Conservation (phyloP, 345 rosid genomes). For the Gossypioides kirkii region DNA sequence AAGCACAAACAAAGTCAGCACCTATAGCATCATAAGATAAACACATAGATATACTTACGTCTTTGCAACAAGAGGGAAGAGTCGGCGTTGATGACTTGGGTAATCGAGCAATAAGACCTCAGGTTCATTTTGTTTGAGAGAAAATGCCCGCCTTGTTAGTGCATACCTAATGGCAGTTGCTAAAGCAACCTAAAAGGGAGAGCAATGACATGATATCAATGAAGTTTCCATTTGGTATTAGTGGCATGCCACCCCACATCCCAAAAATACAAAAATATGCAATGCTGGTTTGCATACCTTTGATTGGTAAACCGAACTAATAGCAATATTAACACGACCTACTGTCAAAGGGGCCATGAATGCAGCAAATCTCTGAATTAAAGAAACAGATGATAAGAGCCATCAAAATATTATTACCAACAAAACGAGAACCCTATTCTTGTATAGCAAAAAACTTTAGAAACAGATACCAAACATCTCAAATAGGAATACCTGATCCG, state of each 20-base stretch:
- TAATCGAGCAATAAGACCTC: constrained; percentile 91
- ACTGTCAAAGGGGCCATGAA: constrained; percentile 88
- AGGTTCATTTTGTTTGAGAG: constrained; percentile 53
- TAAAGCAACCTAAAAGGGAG: constrained; percentile 52
- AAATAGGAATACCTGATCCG: constrained; percentile 59
- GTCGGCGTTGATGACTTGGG: constrained; percentile 86
- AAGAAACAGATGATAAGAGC: neutral
- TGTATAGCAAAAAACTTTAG: neutral
- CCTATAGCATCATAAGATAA: too few relatives aligned
- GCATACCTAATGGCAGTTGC: constrained; percentile 81
- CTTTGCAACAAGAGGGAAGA: constrained; percentile 90
- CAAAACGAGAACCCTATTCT: neutral
- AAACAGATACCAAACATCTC: constrained; percentile 7
- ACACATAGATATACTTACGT: constrained; percentile 66
- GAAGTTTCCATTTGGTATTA: neutral
- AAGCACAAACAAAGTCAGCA: too few relatives aligned
- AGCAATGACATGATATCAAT: neutral
- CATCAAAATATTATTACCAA: neutral
- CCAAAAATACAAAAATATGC: neutral
- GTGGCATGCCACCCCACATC: neutral
- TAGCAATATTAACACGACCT: constrained; percentile 81
- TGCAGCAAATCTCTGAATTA: constrained; percentile 86
- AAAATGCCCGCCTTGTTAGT: constrained; percentile 76
- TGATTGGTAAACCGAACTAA: constrained; percentile 50
- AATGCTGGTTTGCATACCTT: constrained; percentile 41